Evolutionary conservation across 768 basidiomycete species (phyloP), one percentile per base, ranked within the genome.

Genomic region (Hygrophorus pudorinus): DNA sequence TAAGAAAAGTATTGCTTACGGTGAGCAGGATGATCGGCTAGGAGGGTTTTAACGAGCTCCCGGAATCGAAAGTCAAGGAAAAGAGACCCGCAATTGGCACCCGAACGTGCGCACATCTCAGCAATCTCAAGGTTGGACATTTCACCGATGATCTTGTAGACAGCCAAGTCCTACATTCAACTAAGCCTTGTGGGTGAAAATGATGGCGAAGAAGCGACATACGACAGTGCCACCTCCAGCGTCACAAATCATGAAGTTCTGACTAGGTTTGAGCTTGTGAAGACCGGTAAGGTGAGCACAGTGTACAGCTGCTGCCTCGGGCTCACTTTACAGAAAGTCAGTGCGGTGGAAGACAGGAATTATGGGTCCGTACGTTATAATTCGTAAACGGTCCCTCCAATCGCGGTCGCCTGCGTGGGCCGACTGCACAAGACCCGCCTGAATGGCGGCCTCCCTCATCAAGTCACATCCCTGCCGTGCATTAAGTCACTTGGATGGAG

Each of bases 161-260:
- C 72, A 16, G 79, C 79, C 1, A 65, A 50, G 39, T 66, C 64
- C 37, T 32, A 39, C 29, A 33, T n/a, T 17, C 13, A 24, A 17
- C 21, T 62, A 56, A 30, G 54, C 13, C 34, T 36, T 18, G 30
- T 35, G 38, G 29, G 18, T 13, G 13, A 34, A 51, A 40, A 18
- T 41, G 41, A 64, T 46, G 56, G 67, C 66, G 14, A 37, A 28
- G 3, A 8, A 27, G 18, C 5, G n/a, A 43, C 47, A 13, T 35
- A 48, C 47, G 5, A 51, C 50, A 42, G 50, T 51, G 41, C 47
- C 86, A 57, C 87, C 86, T 56, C 85, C 89, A 14, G 87, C 88
- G 61, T 93, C 90, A 56, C 85, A 88, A n/a, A 93, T 85, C 60
- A 92, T 80, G 57, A 92, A 92, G 50, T 79, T 87, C 56, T 92